phyloP scores from a whole-genome alignment of 1,284 basidiomycete genomes.

The Boletus mariae region DNA sequence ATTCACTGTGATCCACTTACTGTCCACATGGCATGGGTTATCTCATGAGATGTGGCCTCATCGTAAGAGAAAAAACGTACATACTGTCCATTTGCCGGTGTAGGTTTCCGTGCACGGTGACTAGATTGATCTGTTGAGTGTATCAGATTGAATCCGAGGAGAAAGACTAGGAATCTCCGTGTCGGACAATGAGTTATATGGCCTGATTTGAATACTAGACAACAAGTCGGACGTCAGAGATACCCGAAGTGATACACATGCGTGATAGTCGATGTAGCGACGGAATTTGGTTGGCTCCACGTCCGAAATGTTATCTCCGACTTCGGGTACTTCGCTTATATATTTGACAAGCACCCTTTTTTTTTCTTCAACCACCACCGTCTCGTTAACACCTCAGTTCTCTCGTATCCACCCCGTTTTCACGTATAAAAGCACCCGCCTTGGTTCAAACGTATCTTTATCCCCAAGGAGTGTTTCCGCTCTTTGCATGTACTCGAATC shows the following conservation, averaged over 20 bases:
- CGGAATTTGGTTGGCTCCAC: neutral
- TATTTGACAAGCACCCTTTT: constrained; percentile 5
- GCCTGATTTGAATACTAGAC: neutral
- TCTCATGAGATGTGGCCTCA: neutral
- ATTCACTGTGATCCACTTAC: too few relatives aligned
- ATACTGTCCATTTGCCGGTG: too few relatives aligned
- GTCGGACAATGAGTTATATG: neutral
- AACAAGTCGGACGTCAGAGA: neutral
- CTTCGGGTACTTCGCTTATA: neutral
- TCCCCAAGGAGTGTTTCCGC: constrained; percentile 30
- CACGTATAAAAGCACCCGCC: constrained; percentile 24
- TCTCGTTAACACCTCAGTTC: constrained; percentile 4
- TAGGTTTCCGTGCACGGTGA: neutral
- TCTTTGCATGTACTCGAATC: constrained; percentile 85
- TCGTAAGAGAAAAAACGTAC: neutral
- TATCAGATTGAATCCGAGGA: neutral
- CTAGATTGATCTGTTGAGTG: neutral
- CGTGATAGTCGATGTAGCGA: neutral
- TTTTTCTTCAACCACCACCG: constrained; percentile 3
- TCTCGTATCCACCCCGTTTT: constrained; percentile 19
- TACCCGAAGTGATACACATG: neutral
- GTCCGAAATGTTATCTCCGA: neutral
- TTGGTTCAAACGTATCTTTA: neutral
- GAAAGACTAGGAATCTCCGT: neutral
- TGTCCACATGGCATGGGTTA: neutral